These are phyloP conservation scores for Xerocomus nothofagi DNA, from an alignment of 1,284 basidiomycete species.

Conservation along the genomic window DNA sequence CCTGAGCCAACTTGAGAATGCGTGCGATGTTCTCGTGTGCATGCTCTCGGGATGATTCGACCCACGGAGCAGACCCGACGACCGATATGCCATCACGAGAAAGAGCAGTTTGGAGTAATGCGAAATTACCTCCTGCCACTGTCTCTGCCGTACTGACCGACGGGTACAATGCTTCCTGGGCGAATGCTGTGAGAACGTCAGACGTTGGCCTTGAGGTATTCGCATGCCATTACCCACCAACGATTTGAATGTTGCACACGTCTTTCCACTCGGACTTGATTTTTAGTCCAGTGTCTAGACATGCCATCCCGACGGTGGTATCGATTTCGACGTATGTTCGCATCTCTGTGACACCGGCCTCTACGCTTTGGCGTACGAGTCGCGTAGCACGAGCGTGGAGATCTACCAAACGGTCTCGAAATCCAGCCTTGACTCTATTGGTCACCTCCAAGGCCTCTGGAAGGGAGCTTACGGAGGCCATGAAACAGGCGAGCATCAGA, in stretches of 20 bases:
- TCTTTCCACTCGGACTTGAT: slow-evolving; percentile 46
- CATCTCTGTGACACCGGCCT: slow-evolving; percentile 60
- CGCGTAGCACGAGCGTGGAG: slow-evolving; percentile 51
- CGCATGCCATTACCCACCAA: slow-evolving; percentile 40
- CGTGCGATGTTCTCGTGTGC: slow-evolving; percentile 55
- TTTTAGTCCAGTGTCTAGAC: slow-evolving; percentile 50
- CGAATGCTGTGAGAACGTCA: slow-evolving; percentile 46
- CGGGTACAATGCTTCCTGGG: slow-evolving; percentile 58
- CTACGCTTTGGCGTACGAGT: slow-evolving; percentile 55
- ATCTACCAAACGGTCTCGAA: slow-evolving; percentile 44
- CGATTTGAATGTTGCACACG: slow-evolving; percentile 56
- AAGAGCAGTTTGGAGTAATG: slow-evolving; percentile 43
- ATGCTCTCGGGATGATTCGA: slow-evolving; percentile 49
- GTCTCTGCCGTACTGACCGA: slow-evolving; percentile 31
- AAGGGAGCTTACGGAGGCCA: slow-evolving; percentile 45
- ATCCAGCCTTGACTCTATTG: slow-evolving; percentile 48
- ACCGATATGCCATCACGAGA: slow-evolving; percentile 42
- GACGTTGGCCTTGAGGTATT: neutral
- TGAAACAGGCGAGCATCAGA: neutral
- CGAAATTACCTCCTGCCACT: slow-evolving; percentile 47
- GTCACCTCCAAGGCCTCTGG: slow-evolving; percentile 55
- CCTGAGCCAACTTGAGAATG: slow-evolving; percentile 47
- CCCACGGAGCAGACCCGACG: slow-evolving; percentile 64
- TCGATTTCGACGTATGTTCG: slow-evolving; percentile 64
- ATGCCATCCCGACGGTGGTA: slow-evolving; percentile 47